Percentiles rank a stretch among this genome's conserved stretches.
phyloP scores from a whole-genome alignment of 1,284 basidiomycete species.

The Lentinus polychrous region DNA sequence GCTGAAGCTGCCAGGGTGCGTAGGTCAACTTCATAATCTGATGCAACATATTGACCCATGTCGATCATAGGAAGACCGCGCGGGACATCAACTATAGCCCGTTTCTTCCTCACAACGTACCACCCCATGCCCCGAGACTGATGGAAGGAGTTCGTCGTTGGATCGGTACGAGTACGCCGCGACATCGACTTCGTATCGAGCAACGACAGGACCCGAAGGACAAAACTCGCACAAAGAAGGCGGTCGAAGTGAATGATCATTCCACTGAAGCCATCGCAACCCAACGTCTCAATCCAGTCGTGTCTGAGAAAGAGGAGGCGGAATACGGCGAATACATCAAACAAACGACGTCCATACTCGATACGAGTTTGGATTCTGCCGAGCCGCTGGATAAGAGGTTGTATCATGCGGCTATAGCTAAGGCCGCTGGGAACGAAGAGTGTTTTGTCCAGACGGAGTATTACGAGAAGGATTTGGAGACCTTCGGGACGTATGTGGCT shows the following conservation, averaged over 20 bases:
- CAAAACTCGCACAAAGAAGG: constrained; percentile 18
- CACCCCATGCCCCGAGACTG: constrained; percentile 48
- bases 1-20: constrained; percentile 72
- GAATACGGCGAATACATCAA: constrained; percentile 83
- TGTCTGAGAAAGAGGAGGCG: constrained; percentile 55
- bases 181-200: constrained; percentile 33
- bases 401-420: constrained; percentile 48
- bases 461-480: constrained; percentile 34
- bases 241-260: constrained; percentile 33
- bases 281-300: constrained; percentile 58
- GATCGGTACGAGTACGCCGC: constrained; percentile 50
- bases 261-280: constrained; percentile 61
- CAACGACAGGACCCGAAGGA: constrained; percentile 27
- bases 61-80: constrained; percentile 50
- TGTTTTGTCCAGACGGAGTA: constrained; percentile 32
- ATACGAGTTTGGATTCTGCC: constrained; percentile 29
- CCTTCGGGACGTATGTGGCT: constrained; percentile 31
- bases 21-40: constrained; percentile 2
- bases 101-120: constrained; percentile 48
- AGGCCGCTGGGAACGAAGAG: constrained; percentile 22
- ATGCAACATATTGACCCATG: constrained; percentile 13
- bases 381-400: constrained; percentile 51
- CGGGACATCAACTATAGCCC: constrained; percentile 66
- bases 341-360: constrained; percentile 58
- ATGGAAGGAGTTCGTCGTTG: constrained; percentile 69